These are phyloP conservation scores for Endocarpon pusillum DNA, from an alignment of 495 filamentous ascomycete genomes.

Conservation along the genomic window DNA sequence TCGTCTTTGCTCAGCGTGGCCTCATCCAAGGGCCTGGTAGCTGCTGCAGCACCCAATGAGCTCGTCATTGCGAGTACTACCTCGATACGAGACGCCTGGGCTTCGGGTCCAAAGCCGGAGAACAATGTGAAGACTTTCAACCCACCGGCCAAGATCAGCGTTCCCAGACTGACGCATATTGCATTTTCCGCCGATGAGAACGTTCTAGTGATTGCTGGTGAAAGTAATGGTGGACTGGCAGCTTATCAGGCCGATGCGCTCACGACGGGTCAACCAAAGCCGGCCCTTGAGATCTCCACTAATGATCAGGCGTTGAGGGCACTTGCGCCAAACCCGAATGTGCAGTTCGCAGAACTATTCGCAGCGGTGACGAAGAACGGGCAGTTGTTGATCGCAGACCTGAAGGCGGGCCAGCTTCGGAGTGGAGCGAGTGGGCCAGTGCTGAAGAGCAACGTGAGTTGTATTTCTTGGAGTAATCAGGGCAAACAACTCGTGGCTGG, in stretches of 20 bases:
- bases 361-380: conserved; percentile 68
- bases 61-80: conserved; percentile 65
- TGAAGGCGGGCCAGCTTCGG: conserved; percentile 45
- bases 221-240: conserved; percentile 64
- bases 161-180: conserved; percentile 71
- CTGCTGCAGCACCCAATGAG: conserved; percentile 68
- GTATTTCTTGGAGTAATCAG: conserved; percentile 76
- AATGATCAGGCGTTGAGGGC: conserved; percentile 56
- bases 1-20: conserved; percentile 78
- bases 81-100: conserved; percentile 58
- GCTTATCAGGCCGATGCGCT: conserved; percentile 61
- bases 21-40: conserved; percentile 60
- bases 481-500: conserved; percentile 91
- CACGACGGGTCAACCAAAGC: conserved; percentile 43
- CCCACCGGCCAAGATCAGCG: conserved; percentile 51
- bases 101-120: conserved; percentile 36
- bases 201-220: conserved; percentile 67
- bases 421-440: conserved; percentile 45
- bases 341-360: conserved; percentile 34
- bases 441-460: conserved; percentile 60
- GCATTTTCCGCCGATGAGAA: conserved; percentile 76
- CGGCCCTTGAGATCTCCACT: conserved; percentile 57
- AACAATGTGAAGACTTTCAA: conserved; percentile 49
- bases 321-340: conserved; percentile 57
- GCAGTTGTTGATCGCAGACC: conserved; percentile 65